These are phyloP conservation scores for Funneliformis mosseae DNA, from an alignment of 192 early-diverging fungal species.

Conservation along the genomic window DNA sequence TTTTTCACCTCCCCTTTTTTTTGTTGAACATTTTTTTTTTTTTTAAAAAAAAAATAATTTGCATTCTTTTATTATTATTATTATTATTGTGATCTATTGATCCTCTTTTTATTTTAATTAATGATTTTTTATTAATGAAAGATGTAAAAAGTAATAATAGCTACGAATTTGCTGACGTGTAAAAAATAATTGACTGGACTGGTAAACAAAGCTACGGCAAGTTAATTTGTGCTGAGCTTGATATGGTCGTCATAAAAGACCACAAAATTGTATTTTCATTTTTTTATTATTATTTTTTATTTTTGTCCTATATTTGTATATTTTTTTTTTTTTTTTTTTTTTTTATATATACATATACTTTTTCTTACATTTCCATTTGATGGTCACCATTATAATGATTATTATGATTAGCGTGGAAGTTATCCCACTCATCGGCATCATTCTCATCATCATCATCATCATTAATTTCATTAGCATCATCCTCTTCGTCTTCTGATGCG, in stretches of 20 bases:
- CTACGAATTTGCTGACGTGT: background rate
- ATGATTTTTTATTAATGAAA: background rate
- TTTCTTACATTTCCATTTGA: slow-evolving; percentile 43
- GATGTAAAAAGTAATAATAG: background rate
- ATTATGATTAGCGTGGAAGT: slow-evolving; percentile 13
- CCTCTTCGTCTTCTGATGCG: slow-evolving; percentile 53
- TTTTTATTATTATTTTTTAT: background rate
- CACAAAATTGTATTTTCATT: background rate
- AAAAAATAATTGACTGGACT: background rate
- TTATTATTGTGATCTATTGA: background rate
- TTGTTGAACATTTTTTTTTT: background rate
- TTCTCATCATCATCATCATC: slow-evolving; percentile 62
- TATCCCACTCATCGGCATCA: slow-evolving; percentile 45
- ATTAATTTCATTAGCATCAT: slow-evolving; percentile 47
- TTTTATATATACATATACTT: background rate
- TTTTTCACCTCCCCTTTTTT: background rate
- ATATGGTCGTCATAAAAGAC: background rate
- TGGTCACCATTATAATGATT: slow-evolving; percentile 35
- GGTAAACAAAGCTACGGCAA: background rate
- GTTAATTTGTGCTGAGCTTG: background rate
- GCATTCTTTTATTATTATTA: background rate
- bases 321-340: background rate
- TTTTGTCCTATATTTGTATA: background rate
- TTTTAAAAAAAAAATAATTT: background rate
- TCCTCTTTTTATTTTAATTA: no score